A percentile compares a stretch with the other conserved stretches of the same genome.
Evolutionary conservation across 2,329 filamentous ascomycete species (phyloP).

Genomic region (Penicillium sp.): DNA sequence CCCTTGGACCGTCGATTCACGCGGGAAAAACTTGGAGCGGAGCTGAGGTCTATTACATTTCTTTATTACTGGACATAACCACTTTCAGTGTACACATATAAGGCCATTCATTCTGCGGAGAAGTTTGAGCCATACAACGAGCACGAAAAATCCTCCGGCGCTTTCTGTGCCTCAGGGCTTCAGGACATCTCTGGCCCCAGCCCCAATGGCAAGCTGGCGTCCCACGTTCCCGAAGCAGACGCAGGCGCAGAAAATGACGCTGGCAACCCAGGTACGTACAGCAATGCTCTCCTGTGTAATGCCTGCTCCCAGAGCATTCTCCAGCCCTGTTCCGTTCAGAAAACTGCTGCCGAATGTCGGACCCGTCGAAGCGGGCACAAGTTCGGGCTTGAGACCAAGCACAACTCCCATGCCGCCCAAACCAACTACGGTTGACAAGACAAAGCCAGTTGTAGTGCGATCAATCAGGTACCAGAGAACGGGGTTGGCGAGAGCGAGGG

Average conservation of each 20-base stretch:
- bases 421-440: conserved; percentile 71
- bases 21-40: neutral
- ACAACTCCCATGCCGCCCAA: conserved; percentile 69
- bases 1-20: too few species aligned
- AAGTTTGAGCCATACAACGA: neutral
- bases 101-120: neutral
- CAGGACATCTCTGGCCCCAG: conserved; percentile 20
- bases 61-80: conserved; percentile 8
- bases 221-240: conserved; percentile 97
- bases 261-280: conserved; percentile 81
- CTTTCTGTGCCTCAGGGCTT: conserved; percentile 17
- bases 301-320: conserved; percentile 31
- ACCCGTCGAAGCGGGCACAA: conserved; percentile 66
- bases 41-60: conserved; percentile 5
- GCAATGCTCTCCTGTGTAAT: conserved; percentile 53
- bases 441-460: conserved; percentile 77
- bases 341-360: conserved; percentile 31
- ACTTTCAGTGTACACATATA: conserved; percentile 4
- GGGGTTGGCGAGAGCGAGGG: conserved; percentile 85
- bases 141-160: neutral
- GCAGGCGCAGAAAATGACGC: conserved; percentile 89
- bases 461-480: conserved; percentile 96
- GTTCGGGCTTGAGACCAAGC: conserved; percentile 69
- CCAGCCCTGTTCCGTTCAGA: conserved; percentile 31
- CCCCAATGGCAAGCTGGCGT: conserved; percentile 63